Base-by-base conservation (phyloP, 176 grass and related monocot species). In the Oryza coarctata region DNA sequence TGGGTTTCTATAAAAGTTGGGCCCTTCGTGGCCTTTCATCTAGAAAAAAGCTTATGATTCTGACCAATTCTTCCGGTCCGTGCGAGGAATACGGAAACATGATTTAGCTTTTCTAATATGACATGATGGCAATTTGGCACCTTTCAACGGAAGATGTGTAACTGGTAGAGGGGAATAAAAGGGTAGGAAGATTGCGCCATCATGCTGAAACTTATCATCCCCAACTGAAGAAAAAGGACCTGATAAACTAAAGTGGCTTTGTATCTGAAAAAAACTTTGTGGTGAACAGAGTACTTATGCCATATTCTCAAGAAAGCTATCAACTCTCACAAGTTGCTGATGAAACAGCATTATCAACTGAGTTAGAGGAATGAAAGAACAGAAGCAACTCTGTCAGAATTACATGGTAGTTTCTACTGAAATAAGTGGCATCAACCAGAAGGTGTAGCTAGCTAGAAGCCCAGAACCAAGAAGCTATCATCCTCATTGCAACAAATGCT, bases 391-490 rank as follows among this genome's bases (percentile, higher is more conserved):
- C 1, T 70, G 55, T 7, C 74, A 67, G 27, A 55, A 15, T 28
- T 40, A 17, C 12, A 49, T 58, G 36, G 13, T 5, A 15, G 4
- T 82, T 73, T 82, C 31, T 41, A 55, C 39, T 35, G 33, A 20
- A 58, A 89, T 31, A 86, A 30, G 26, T 58, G 68, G 22, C 27
- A 61, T 3, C 36, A 57, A 75, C 26, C 20, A 68, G 32, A 62
- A 68, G 39, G 77, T 88, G 67, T 49, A 45, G 29, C 30, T 76
- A 74, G 66, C 49, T 63, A 74, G 57, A 81, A 76, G 44, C 61
- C 49, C 70, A 74, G 57, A 81, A 76, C 57, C 61, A 64, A 83
- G n/a, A 88, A 79, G 14, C 60, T 86, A 66, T 82, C 32, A 86
- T 71, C 82, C 11, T 63, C 74, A 57, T 80, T 40, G 13, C 55